These are phyloP conservation scores for Lotmaria passim DNA, from an alignment of 208 protist species.

Conservation along the genomic window DNA sequence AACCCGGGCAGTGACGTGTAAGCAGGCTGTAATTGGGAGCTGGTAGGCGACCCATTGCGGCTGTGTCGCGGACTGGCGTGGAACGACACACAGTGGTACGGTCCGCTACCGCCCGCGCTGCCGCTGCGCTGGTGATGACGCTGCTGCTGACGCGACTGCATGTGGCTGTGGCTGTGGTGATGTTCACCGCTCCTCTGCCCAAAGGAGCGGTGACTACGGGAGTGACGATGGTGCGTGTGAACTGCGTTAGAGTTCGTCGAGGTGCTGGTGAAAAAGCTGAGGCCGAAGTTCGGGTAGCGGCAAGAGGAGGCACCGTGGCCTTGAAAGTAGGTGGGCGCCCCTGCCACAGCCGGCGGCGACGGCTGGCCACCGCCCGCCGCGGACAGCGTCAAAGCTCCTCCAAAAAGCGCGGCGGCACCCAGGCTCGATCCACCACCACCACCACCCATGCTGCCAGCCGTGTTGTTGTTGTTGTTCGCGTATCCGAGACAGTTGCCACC, in stretches of 20 bases:
- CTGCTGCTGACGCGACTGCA: background rate
- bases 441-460: background rate
- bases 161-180: slow-evolving; percentile 2
- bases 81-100: background rate
- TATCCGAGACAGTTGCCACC: slow-evolving; percentile 15
- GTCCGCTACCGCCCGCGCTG: slow-evolving; percentile 9
- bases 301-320: background rate
- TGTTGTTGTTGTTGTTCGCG: background rate
- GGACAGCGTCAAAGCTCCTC: slow-evolving; percentile 14
- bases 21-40: slow-evolving; percentile 20
- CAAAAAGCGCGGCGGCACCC: background rate
- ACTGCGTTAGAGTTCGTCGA: background rate
- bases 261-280: slow-evolving; percentile 4
- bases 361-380: background rate
- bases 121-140: background rate
- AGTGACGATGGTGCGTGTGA: background rate
- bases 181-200: slow-evolving; percentile 2
- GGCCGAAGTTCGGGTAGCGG: background rate
- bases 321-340: background rate
- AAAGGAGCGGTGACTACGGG: slow-evolving; percentile 10
- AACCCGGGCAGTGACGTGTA: background rate
- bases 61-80: slow-evolving; percentile 19
- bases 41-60: slow-evolving; percentile 13
- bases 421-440: background rate
- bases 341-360: background rate